Percentiles rank a stretch among this genome's conserved stretches.
phyloP scores from a whole-genome alignment of 176 grass and related monocot genomes.

The Aegilops bicornis region DNA sequence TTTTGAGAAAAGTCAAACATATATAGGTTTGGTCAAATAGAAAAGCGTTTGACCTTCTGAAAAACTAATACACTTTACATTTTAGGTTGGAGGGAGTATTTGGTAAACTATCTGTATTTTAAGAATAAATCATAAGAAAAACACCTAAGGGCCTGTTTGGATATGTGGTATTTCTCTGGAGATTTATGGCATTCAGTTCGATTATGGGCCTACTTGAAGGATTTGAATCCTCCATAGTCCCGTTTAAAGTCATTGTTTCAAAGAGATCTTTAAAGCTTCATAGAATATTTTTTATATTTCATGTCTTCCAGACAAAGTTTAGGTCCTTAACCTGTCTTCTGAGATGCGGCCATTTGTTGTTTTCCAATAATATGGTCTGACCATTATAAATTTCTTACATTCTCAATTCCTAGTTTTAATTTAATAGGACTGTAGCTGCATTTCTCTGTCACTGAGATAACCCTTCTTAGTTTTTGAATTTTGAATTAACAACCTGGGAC shows the following conservation, averaged over 20 bases:
- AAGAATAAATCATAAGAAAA: not conserved
- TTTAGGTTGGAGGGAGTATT: not conserved
- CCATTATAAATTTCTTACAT: constrained; percentile 1
- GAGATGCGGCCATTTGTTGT: constrained; percentile 22
- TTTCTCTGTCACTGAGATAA: not conserved
- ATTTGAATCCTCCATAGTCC: not conserved
- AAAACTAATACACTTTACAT: too few species aligned
- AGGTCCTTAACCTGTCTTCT: constrained; percentile 12
- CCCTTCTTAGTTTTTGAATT: not conserved
- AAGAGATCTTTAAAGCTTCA: not conserved
- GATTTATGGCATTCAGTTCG: not conserved
- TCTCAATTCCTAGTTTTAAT: not conserved
- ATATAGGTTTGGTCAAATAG: too few species aligned
- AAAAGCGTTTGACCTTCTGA: too few species aligned
- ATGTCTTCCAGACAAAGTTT: constrained; percentile 3
- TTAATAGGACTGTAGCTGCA: not conserved
- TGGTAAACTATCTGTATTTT: not conserved
- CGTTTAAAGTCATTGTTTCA: not conserved
- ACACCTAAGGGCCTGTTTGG: constrained; percentile 2
- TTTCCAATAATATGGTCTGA: constrained; percentile 16
- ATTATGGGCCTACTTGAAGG: not conserved
- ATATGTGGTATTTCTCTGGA: not conserved
- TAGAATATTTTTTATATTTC: constrained; percentile 14
- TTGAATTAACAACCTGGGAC: constrained; percentile 4
- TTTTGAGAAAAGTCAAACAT: too few species aligned